These are phyloP conservation scores for Halophytophthora batemanensis DNA, from an alignment of 352 stramenopile species.

Conservation along the genomic window DNA sequence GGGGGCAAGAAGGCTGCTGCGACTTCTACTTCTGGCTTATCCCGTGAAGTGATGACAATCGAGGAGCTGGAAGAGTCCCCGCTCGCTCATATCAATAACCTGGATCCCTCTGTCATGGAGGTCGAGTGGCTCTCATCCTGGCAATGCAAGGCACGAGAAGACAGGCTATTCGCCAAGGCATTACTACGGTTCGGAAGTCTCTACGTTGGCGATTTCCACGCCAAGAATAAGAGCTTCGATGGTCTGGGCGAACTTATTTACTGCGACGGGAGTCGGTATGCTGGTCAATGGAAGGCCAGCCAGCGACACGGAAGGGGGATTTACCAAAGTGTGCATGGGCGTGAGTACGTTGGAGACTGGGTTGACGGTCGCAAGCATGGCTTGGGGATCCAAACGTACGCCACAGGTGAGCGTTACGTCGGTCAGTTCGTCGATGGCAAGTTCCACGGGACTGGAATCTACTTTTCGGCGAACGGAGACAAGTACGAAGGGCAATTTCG, in stretches of 20 bases:
- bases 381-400: constrained; percentile 66
- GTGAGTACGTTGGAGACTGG: constrained; percentile 77
- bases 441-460: constrained; percentile 66
- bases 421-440: constrained; percentile 81
- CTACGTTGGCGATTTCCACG: constrained; percentile 72
- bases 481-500: constrained; percentile 75
- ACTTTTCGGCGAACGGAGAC: constrained; percentile 74
- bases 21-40: neutral
- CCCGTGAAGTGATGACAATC: neutral
- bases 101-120: constrained; percentile 32
- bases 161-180: constrained; percentile 57
- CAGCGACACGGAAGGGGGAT: constrained; percentile 67
- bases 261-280: constrained; percentile 75
- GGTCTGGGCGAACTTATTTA: constrained; percentile 88
- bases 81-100: constrained; percentile 18
- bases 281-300: constrained; percentile 75
- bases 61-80: constrained; percentile 7
- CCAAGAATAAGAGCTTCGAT: constrained; percentile 46
- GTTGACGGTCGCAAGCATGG: constrained; percentile 74
- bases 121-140: constrained; percentile 59
- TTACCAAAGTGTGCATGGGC: constrained; percentile 51
- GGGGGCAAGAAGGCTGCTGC: constrained; percentile 5
- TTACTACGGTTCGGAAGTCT: constrained; percentile 61
- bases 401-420: constrained; percentile 82
- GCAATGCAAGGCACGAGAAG: constrained; percentile 26